Evolutionary conservation across 108 stramenopile species (phyloP).

Genomic region (Fistulifera solaris): DNA sequence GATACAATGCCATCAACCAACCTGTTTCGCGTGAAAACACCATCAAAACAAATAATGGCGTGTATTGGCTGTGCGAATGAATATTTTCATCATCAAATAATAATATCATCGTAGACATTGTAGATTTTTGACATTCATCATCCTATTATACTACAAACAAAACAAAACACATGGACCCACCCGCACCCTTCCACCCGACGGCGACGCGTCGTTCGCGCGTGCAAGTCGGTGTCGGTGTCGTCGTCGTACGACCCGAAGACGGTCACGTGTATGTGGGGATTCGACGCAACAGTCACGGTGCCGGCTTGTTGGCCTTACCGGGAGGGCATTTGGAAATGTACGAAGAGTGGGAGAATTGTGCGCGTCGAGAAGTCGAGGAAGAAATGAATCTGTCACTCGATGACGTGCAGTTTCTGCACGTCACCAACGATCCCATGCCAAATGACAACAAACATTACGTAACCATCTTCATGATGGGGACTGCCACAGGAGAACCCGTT

Average conservation of each 20-base stretch:
- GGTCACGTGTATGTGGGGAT: conserved; percentile 58
- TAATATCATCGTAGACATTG: no score
- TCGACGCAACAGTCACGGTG: conserved; percentile 74
- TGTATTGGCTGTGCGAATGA: no score
- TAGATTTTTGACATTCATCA: no score
- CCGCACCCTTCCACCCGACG: conserved; percentile 9
- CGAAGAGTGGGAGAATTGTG: conserved; percentile 83
- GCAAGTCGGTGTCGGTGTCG: conserved; percentile 77
- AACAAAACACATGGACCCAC: conserved; percentile 6
- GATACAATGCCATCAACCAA: no score
- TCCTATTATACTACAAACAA: no score
- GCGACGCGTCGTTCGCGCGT: conserved; percentile 22
- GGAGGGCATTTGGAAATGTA: conserved; percentile 85
- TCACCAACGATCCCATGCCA: conserved; percentile 80
- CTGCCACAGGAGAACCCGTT: conserved; percentile 20
- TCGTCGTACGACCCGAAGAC: conserved; percentile 40
- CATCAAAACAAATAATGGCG: no score
- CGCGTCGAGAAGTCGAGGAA: conserved; percentile 73
- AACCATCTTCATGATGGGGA: conserved; percentile 77
- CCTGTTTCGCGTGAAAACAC: no score
- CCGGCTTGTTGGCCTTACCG: conserved; percentile 56
- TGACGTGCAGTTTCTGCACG: conserved; percentile 49
- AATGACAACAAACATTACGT: conserved; percentile 71
- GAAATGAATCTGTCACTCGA: conserved; percentile 59
- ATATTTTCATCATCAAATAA: no score